Conservation (phyloP, 179 eudicot species). For the Camellia oleifera region DNA sequence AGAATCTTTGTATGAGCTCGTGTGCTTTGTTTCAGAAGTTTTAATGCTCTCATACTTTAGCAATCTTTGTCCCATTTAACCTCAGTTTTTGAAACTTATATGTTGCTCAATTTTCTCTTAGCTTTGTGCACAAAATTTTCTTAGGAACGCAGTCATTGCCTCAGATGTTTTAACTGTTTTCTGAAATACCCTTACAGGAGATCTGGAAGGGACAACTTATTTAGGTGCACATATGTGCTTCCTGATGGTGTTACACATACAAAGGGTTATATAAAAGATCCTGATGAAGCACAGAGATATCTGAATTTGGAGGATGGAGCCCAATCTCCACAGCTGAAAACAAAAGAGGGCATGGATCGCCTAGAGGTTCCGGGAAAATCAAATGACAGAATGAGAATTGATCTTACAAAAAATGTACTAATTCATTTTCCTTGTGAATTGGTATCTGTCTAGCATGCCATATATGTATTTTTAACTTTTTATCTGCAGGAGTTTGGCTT, state of each 20-base stretch:
- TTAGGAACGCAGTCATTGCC: neutral
- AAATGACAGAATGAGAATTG: constrained; percentile 50
- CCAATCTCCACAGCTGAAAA: constrained; percentile 17
- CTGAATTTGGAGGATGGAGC: constrained; percentile 41
- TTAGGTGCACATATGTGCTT: constrained; percentile 80
- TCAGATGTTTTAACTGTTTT: neutral
- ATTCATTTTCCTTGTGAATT: constrained; percentile 4
- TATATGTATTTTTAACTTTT: constrained; percentile 15
- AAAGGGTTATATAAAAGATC: constrained; percentile 77
- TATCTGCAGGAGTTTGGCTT: constrained; percentile 71
- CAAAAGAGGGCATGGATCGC: constrained; percentile 32
- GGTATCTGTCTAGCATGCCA: neutral
- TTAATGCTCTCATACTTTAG: neutral
- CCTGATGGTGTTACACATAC: constrained; percentile 89
- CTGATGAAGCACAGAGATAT: constrained; percentile 68
- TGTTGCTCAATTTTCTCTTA: neutral
- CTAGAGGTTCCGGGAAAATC: constrained; percentile 34
- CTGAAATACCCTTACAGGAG: constrained; percentile 44
- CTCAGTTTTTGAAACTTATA: neutral
- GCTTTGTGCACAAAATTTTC: neutral
- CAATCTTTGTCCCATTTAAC: neutral
- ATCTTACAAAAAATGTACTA: constrained; percentile 70
- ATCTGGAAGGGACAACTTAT: constrained; percentile 62
- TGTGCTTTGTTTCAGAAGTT: neutral
- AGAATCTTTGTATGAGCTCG: neutral